Percentiles rank a stretch among this genome's conserved stretches.
These are phyloP conservation scores for Apophysomyces trapeziformis DNA, from an alignment of 371 early-diverging fungal genomes.

Conservation along the genomic window DNA sequence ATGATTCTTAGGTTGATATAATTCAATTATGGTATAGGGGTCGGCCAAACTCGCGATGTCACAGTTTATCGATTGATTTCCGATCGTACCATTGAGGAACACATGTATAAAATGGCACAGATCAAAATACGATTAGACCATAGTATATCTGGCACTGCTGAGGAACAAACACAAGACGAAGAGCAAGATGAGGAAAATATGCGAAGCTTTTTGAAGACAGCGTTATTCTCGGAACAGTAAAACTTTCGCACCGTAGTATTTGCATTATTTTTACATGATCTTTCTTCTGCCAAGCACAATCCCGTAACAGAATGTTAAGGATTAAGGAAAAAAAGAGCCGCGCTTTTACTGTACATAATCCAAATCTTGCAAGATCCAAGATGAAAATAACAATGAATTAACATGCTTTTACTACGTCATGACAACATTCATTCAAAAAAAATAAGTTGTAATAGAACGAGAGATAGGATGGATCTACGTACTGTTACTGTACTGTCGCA, in stretches of 20 bases:
- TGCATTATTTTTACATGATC: no score
- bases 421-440: no score
- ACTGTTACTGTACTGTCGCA: no score
- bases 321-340: no score
- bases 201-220: conserved; percentile 2
- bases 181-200: conserved; percentile 3
- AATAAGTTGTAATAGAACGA: no score
- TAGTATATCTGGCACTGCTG: conserved; percentile 44
- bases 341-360: no score
- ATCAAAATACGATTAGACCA: conserved; percentile 82
- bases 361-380: no score
- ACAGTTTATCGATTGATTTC: conserved; percentile 77
- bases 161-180: background rate
- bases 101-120: conserved; percentile 68
- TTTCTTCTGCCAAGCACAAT: no score
- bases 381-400: no score
- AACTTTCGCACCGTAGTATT: background rate
- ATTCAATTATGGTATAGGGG: conserved; percentile 45
- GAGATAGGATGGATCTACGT: no score
- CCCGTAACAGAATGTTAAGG: no score
- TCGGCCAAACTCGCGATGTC: conserved; percentile 91
- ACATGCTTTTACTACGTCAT: no score
- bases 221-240: conserved; percentile 2
- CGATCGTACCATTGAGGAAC: conserved; percentile 76
- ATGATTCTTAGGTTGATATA: background rate